These are phyloP conservation scores for Oryza officinalis DNA, from an alignment of 176 grass and related monocot species.

Conservation along the genomic window DNA sequence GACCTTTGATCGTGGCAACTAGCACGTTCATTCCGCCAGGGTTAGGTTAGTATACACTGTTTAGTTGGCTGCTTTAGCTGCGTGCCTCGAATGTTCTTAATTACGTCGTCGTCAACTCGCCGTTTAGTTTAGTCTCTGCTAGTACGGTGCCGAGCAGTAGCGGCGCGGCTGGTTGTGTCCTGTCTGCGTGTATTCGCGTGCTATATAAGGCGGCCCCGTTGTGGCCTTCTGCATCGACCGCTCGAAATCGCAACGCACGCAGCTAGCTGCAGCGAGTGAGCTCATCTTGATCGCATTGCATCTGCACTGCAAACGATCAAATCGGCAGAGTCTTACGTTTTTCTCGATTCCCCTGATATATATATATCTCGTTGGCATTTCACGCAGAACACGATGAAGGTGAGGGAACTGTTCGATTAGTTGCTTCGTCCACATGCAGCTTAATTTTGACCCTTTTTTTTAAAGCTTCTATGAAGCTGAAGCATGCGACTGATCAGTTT, in stretches of 20 bases:
- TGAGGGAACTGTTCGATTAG: not conserved
- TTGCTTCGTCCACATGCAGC: not conserved
- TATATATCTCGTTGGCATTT: too few relatives aligned
- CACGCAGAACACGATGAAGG: not conserved
- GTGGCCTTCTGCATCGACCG: not conserved
- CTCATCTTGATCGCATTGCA: not conserved
- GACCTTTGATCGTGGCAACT: too few relatives aligned
- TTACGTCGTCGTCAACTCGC: not conserved
- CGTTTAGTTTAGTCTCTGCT: too few relatives aligned
- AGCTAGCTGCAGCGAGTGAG: not conserved
- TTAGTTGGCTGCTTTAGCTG: not conserved
- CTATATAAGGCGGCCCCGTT: not conserved
- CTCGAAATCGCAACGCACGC: not conserved
- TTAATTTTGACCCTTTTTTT: too few relatives aligned
- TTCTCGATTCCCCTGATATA: too few relatives aligned
- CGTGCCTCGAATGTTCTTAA: not conserved
- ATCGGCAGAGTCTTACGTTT: too few relatives aligned
- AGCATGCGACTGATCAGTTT: not conserved
- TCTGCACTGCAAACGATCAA: not conserved
- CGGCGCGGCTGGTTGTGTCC: not conserved
- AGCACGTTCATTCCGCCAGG: too few relatives aligned
- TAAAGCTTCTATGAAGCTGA: too few relatives aligned
- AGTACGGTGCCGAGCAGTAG: not conserved
- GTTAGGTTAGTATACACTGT: too few relatives aligned
- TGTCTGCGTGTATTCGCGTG: not conserved